Evolutionary conservation across 2,329 filamentous ascomycete genomes (phyloP).

Genomic region (Aureobasidium sp.): DNA sequence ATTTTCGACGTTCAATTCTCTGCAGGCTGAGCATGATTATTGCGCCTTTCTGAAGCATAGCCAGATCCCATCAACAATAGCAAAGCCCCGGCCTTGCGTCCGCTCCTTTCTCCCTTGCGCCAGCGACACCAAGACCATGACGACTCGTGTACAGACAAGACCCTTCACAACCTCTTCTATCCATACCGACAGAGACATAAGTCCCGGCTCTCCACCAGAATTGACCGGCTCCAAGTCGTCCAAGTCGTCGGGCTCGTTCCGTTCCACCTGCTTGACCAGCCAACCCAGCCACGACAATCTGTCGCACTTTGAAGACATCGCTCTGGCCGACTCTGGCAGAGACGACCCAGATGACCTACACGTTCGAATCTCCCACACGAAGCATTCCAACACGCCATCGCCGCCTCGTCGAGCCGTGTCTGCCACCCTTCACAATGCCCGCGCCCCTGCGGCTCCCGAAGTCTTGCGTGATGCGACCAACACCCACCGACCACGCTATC

Average conservation of each 20-base stretch:
- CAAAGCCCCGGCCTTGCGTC: conserved; percentile 19
- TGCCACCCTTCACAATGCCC: not conserved
- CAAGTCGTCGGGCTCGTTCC: conserved; percentile 68
- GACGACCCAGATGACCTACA: conserved; percentile 21
- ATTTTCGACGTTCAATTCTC: not conserved
- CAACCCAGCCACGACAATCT: conserved; percentile 54
- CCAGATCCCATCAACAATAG: conserved; percentile 7
- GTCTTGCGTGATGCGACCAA: conserved; percentile 33
- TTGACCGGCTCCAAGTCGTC: conserved; percentile 82
- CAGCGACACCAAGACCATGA: conserved; percentile 16
- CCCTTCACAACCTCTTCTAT: not conserved
- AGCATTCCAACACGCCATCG: not conserved
- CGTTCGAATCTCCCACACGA: not conserved
- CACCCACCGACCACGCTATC: conserved; percentile 31
- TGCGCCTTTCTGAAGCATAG: conserved; percentile 7
- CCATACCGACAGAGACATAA: conserved; percentile 27
- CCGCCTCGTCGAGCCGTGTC: conserved; percentile 7
- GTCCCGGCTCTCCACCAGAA: conserved; percentile 65
- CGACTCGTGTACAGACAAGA: conserved; percentile 6
- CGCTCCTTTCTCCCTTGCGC: conserved; percentile 16
- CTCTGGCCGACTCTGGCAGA: conserved; percentile 55
- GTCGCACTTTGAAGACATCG: conserved; percentile 88
- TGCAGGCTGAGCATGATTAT: conserved; percentile 15
- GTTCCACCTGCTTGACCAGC: conserved; percentile 70
- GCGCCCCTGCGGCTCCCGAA: not conserved